Percentiles rank a stretch among this genome's conserved stretches.
phyloP scores from a whole-genome alignment of 208 protist genomes.

The Leishmania braziliensis region DNA sequence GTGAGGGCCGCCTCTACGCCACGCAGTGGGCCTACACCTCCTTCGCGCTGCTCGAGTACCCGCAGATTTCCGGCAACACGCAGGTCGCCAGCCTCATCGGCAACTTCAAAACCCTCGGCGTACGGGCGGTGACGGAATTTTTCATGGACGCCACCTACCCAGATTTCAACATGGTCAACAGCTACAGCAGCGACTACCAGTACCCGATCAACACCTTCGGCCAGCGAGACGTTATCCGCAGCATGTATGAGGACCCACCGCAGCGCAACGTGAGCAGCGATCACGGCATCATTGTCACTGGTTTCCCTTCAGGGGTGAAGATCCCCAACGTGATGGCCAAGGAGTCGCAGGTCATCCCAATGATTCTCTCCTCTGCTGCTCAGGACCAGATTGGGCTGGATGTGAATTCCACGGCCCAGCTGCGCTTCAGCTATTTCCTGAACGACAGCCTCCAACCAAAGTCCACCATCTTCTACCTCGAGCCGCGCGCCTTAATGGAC shows the following conservation, averaged over 20 bases:
- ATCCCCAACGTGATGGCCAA: constrained; percentile 27
- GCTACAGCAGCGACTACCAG: constrained; percentile 31
- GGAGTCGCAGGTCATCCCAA: constrained; percentile 31
- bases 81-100: constrained; percentile 42
- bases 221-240: constrained; percentile 58
- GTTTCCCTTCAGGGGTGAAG: constrained; percentile 1
- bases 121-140: constrained; percentile 44
- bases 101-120: constrained; percentile 23
- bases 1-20: constrained; percentile 32
- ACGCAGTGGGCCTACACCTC: constrained; percentile 69
- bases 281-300: constrained; percentile 22
- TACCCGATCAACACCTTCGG: constrained; percentile 39
- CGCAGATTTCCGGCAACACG: constrained; percentile 50
- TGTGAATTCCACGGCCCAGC: constrained; percentile 22
- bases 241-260: constrained; percentile 56
- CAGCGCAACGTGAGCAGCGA: neutral
- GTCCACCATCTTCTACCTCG: constrained; percentile 50
- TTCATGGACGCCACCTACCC: constrained; percentile 68
- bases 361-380: constrained; percentile 37
- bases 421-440: constrained; percentile 57
- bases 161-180: constrained; percentile 55
- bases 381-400: constrained; percentile 43
- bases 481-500: constrained; percentile 76
- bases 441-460: neutral
- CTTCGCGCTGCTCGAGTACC: constrained; percentile 57